A percentile compares a stretch with the other conserved stretches of the same genome.
Evolutionary conservation across 2,329 filamentous ascomycete genomes (phyloP).

Genomic region (Beauveria asiatica): DNA sequence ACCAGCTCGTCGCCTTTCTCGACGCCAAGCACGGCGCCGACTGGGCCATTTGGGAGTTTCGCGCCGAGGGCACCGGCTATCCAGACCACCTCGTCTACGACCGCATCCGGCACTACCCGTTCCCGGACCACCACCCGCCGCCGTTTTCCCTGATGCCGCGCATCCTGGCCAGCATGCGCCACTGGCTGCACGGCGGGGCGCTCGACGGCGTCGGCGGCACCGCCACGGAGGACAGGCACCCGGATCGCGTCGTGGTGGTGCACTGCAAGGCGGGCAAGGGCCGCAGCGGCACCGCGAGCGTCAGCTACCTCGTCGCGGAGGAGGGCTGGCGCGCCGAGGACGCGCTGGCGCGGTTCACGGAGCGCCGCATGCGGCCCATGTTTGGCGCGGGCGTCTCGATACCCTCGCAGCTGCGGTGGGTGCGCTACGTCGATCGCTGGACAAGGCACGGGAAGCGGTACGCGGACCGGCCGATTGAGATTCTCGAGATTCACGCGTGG

Average conservation of each 20-base stretch:
- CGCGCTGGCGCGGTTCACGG: conserved; percentile 55
- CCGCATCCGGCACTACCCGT: conserved; percentile 84
- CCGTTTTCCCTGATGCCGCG: conserved; percentile 82
- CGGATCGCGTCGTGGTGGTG: conserved; percentile 67
- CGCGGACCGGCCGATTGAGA: conserved; percentile 71
- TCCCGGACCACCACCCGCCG: conserved; percentile 94
- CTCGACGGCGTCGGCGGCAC: conserved; percentile 16
- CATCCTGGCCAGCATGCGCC: conserved; percentile 86
- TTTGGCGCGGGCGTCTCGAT: conserved; percentile 91
- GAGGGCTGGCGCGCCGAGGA: conserved; percentile 53
- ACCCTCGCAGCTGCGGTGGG: conserved; percentile 80
- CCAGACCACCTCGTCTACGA: conserved; percentile 82
- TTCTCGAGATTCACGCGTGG: conserved; percentile 85
- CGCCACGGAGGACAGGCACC: conserved; percentile 2
- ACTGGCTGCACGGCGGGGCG: conserved; percentile 61
- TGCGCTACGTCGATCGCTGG: conserved; percentile 86
- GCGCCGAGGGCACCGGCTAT: conserved; percentile 92
- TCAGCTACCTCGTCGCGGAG: conserved; percentile 84
- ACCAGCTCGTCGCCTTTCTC: conserved; percentile 78
- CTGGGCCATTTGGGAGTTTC: conserved; percentile 98
- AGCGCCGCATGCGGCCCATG: conserved; percentile 76
- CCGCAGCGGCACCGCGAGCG: conserved; percentile 77
- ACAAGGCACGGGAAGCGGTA: conserved; percentile 67
- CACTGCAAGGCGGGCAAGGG: conserved; percentile 98
- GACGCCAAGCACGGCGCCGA: conserved; percentile 73